Evolutionary conservation across 2,329 filamentous ascomycete species (phyloP).

Genomic region (Claviceps sp.): DNA sequence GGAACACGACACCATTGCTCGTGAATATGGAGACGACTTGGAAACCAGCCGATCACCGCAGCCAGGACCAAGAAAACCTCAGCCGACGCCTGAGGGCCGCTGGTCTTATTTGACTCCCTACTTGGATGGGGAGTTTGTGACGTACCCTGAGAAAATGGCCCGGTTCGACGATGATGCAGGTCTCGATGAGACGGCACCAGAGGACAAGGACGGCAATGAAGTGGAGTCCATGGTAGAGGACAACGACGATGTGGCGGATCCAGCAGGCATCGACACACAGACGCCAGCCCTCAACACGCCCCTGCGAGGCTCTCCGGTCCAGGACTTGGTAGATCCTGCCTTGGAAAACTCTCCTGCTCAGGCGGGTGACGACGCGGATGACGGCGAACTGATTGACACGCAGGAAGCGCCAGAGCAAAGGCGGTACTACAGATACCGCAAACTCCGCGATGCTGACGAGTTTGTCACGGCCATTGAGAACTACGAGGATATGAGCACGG

Average conservation of each 20-base stretch:
- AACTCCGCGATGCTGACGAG: conserved; percentile 36
- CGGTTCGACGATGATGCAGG: conserved; percentile 18
- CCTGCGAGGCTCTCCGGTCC: conserved; percentile 23
- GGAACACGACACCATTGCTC: background rate
- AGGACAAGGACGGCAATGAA: conserved; percentile 15
- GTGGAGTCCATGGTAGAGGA: conserved; percentile 20
- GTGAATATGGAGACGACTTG: background rate
- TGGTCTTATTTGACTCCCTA: conserved; percentile 29
- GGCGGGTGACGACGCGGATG: conserved; percentile 22
- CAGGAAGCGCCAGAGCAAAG: conserved; percentile 18
- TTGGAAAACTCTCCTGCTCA: conserved; percentile 24
- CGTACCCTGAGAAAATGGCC: conserved; percentile 25
- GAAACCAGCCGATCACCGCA: conserved; percentile 2
- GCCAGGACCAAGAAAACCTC: conserved; percentile 11
- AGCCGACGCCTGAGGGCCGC: conserved; percentile 18
- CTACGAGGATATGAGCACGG: conserved; percentile 32
- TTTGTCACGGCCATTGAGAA: conserved; percentile 35
- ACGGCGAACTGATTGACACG: conserved; percentile 22
- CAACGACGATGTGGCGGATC: conserved; percentile 18
- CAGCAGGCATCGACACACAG: conserved; percentile 18
- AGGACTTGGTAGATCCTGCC: conserved; percentile 25
- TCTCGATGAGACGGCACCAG: conserved; percentile 17
- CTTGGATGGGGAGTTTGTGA: conserved; percentile 23
- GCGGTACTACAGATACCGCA: conserved; percentile 31
- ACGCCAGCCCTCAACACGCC: conserved; percentile 27